Percentiles rank a stretch among this genome's conserved stretches.
phyloP scores from a whole-genome alignment of 768 basidiomycete genomes.

The Chiua virens region DNA sequence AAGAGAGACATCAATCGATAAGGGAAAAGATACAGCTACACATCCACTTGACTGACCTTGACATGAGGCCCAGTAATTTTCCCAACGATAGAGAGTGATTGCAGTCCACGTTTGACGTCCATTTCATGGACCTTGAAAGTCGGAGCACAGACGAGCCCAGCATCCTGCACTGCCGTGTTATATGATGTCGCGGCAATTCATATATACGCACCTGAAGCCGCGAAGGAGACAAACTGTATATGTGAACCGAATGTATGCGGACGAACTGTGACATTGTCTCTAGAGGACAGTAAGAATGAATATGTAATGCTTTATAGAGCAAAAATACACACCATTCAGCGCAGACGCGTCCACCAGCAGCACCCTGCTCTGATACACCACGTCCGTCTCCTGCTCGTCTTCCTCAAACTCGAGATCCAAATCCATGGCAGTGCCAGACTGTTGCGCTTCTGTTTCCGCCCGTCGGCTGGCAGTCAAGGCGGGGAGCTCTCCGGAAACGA shows the following conservation, averaged over 20 bases:
- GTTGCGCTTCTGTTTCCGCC: neutral
- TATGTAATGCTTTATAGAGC: neutral
- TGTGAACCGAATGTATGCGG: slow-evolving; percentile 53
- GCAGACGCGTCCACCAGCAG: slow-evolving; percentile 62
- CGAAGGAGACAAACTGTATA: slow-evolving; percentile 74
- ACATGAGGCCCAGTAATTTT: slow-evolving; percentile 48
- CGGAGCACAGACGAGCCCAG: slow-evolving; percentile 40
- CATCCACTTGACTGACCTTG: slow-evolving; percentile 36
- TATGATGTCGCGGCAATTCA: neutral
- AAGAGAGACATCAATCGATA: neutral
- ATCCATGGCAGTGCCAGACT: slow-evolving; percentile 19
- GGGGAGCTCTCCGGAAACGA: slow-evolving; percentile 57
- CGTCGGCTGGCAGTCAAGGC: slow-evolving; percentile 12
- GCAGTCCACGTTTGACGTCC: slow-evolving; percentile 30
- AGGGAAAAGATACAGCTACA: neutral
- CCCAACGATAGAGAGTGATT: slow-evolving; percentile 30
- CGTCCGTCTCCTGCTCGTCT: slow-evolving; percentile 39
- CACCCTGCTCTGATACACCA: slow-evolving; percentile 47
- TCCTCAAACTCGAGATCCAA: slow-evolving; percentile 44
- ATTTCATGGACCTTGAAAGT: slow-evolving; percentile 30
- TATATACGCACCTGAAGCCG: slow-evolving; percentile 43
- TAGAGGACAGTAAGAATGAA: slow-evolving; percentile 22
- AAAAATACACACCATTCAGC: slow-evolving; percentile 56
- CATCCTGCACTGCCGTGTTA: slow-evolving; percentile 38
- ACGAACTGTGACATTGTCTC: slow-evolving; percentile 54